phyloP scores from a whole-genome alignment of 148 eudicot genomes.

The Linanthus parryae region DNA sequence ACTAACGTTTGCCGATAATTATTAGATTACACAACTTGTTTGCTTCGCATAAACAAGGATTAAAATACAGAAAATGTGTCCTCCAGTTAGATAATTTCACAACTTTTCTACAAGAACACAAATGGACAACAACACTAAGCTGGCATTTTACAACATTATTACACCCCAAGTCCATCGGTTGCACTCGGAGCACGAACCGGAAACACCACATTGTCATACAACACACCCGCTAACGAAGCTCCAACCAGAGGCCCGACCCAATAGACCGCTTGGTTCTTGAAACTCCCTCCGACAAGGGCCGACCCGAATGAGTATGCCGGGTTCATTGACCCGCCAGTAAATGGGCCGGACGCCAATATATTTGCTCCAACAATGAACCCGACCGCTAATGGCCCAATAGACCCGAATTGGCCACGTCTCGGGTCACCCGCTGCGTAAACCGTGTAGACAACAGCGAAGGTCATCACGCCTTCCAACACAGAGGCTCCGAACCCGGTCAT shows the following conservation, averaged over 20 bases:
- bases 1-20: no score
- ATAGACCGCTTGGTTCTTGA: slow-evolving; percentile 81
- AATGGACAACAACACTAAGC: no score
- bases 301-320: slow-evolving; percentile 78
- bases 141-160: no score
- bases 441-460: slow-evolving; percentile 74
- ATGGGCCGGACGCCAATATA: slow-evolving; percentile 69
- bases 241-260: slow-evolving; percentile 90
- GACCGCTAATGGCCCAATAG: slow-evolving; percentile 58
- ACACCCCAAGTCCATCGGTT: slow-evolving; percentile 21
- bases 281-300: slow-evolving; percentile 61
- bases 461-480: slow-evolving; percentile 62
- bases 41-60: no score
- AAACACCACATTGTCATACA: slow-evolving; percentile 69
- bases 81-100: no score
- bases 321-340: slow-evolving; percentile 87
- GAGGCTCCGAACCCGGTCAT: slow-evolving; percentile 96
- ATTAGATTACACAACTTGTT: no score
- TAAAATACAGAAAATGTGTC: no score
- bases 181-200: slow-evolving; percentile 31
- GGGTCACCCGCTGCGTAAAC: slow-evolving; percentile 55
- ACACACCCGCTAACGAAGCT: slow-evolving; percentile 52
- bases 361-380: slow-evolving; percentile 74
- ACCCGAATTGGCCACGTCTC: slow-evolving; percentile 43
- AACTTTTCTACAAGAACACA: no score